Evolutionary conservation across 345 rosid species (phyloP), one percentile per base, ranked within the genome.

Genomic region (Murraya paniculata): DNA sequence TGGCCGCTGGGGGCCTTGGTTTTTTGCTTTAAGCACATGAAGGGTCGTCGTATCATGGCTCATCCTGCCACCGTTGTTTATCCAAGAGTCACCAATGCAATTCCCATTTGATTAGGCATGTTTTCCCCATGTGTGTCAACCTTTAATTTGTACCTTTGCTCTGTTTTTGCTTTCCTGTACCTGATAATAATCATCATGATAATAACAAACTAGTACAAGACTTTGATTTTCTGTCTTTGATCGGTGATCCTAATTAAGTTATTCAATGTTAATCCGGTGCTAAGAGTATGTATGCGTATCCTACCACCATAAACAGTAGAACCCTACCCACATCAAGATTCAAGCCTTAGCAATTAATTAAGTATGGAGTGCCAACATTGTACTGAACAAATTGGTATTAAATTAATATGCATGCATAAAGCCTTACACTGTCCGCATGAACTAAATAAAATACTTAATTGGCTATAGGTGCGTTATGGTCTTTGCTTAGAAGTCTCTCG

Each of bases 1-100:
- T 92, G 98, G 98, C 98, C 98, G 9, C 61, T 91, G 9, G 98
- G 98, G 39, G 96, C 96, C 19, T 81, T 94, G 72, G 96, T 92
- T 72, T 94, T 86, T 81, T 81, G 88, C 81, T 92, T 94, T 67
- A 89, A 88, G 64, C 93, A 88, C 76, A 64, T 76, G 18, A 94
- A 91, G 66, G 97, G 97, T 58, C 89, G 94, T 7, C 90, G 91
- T 36, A 90, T 92, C 66, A 92, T 94, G 98, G 96, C 89, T 8
- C 94, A 92, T 86, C 97, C 96, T 0, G 94, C 92, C 31, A 80
- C 92, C 14, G 92, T 90, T 55, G 93, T 94, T 71, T 94, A 91
- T 59, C 96, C 97, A 9, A 58, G 77, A 7, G 93, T 91, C 64
- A 72, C 75, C 22, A 83, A 88, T 41, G 83, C 90, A 19, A 90